Evolutionary conservation across 257 asterid species (phyloP).

Genomic region (Capsicum rhomboideum): DNA sequence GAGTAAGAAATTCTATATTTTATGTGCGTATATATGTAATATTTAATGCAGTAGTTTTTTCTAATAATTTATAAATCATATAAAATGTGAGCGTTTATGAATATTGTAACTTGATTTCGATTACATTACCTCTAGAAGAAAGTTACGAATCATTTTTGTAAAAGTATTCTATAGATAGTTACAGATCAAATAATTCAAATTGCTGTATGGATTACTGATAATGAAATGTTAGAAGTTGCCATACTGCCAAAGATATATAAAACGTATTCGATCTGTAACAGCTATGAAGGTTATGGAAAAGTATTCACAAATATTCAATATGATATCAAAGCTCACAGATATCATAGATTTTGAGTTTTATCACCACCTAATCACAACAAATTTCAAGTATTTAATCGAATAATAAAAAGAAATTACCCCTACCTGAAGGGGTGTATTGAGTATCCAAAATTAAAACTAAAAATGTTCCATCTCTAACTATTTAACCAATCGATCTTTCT

Average conservation of each 20-base stretch:
- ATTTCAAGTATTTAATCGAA: too few species aligned
- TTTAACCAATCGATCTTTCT: too few species aligned
- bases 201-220: not conserved
- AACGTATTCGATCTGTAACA: too few species aligned
- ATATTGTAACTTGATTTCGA: not conserved
- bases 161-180: not conserved
- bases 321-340: too few species aligned
- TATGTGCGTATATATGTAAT: not conserved
- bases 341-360: too few species aligned
- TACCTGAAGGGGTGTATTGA: too few species aligned
- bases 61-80: not conserved
- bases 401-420: too few species aligned
- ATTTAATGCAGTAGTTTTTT: not conserved
- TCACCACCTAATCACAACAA: too few species aligned
- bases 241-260: not conserved
- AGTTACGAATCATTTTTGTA: not conserved
- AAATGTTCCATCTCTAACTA: too few species aligned
- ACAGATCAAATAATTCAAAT: not conserved
- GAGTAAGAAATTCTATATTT: not conserved
- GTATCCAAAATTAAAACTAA: too few species aligned
- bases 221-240: not conserved
- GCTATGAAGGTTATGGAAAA: too few species aligned
- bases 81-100: not conserved
- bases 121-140: not conserved
- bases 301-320: too few species aligned